These are phyloP conservation scores for Nicotiana paniculata DNA, from an alignment of 257 asterid genomes.

Conservation along the genomic window DNA sequence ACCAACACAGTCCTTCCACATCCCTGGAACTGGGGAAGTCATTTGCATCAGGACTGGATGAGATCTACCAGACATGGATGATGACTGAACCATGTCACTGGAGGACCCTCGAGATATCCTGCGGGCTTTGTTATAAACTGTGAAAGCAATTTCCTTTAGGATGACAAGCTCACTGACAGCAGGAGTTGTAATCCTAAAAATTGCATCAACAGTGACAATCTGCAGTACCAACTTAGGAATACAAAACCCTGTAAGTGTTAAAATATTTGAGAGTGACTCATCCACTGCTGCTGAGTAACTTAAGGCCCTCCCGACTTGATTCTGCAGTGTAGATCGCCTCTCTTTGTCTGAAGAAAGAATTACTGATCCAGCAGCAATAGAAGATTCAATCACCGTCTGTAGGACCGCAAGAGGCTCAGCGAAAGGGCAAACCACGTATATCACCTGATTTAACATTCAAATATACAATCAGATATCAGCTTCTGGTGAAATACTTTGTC, in stretches of 20 bases:
- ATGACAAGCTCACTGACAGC: slow-evolving; percentile 68
- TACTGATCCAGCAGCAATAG: slow-evolving; percentile 81
- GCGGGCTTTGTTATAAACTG: slow-evolving; percentile 95
- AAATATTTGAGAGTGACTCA: slow-evolving; percentile 80
- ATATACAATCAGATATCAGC: background rate
- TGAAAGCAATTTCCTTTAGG: slow-evolving; percentile 93
- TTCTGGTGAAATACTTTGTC: background rate
- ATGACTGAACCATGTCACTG: slow-evolving; percentile 47
- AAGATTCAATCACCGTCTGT: slow-evolving; percentile 84
- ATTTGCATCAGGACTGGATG: slow-evolving; percentile 68
- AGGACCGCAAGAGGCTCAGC: slow-evolving; percentile 97
- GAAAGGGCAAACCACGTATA: slow-evolving; percentile 97
- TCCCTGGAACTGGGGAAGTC: slow-evolving; percentile 64
- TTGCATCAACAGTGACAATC: slow-evolving; percentile 93
- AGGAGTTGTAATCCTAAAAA: slow-evolving; percentile 90
- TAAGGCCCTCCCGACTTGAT: slow-evolving; percentile 95
- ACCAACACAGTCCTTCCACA: slow-evolving; percentile 94
- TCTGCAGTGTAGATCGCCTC: slow-evolving; percentile 76
- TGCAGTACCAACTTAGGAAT: slow-evolving; percentile 92
- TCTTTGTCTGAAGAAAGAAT: slow-evolving; percentile 88
- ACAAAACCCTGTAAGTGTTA: slow-evolving; percentile 82
- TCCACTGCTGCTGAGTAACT: slow-evolving; percentile 79
- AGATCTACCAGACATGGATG: slow-evolving; percentile 57
- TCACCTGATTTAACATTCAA: slow-evolving; percentile 47
- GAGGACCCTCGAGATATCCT: slow-evolving; percentile 67